Percentiles rank a stretch among this genome's conserved stretches.
Evolutionary conservation across 768 basidiomycete genomes (phyloP).

Genomic region (Auriculariales sp.): DNA sequence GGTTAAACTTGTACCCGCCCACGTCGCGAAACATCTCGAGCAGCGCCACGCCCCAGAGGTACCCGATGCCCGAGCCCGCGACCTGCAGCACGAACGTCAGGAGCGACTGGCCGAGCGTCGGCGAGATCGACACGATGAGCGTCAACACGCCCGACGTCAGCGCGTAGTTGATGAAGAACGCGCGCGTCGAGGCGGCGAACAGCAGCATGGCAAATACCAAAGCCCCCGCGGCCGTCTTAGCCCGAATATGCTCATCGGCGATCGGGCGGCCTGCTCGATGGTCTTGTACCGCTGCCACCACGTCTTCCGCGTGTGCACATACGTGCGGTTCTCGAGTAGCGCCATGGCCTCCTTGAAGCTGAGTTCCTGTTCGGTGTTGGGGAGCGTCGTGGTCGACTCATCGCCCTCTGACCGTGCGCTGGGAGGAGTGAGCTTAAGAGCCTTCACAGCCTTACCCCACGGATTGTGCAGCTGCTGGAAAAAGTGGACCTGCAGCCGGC

Average conservation of each 20-base stretch:
- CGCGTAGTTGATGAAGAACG: constrained; percentile 14
- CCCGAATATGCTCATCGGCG: constrained; percentile 11
- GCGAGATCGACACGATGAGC: constrained; percentile 16
- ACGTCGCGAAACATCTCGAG: constrained; percentile 16
- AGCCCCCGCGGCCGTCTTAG: constrained; percentile 12
- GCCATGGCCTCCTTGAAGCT: constrained; percentile 15
- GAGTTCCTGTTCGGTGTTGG: constrained; percentile 6
- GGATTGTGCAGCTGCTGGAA: constrained; percentile 11
- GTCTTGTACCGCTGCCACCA: constrained; percentile 7
- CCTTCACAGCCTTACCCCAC: not conserved
- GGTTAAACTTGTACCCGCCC: constrained; percentile 16
- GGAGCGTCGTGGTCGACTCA: not conserved
- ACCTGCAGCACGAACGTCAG: constrained; percentile 18
- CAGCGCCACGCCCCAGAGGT: constrained; percentile 9
- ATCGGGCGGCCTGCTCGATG: constrained; percentile 8
- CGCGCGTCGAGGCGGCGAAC: constrained; percentile 11
- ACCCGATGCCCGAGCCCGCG: constrained; percentile 2
- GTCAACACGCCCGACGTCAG: constrained; percentile 16
- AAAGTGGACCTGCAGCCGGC: constrained; percentile 14
- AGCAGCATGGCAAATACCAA: constrained; percentile 15
- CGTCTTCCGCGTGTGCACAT: constrained; percentile 2
- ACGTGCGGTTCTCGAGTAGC: constrained; percentile 10
- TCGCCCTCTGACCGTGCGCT: not conserved
- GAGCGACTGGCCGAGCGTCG: constrained; percentile 14
- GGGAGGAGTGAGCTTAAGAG: not conserved